Percentiles rank a stretch among this genome's conserved stretches.
These are phyloP conservation scores for Rhynchosporium secalis DNA, from an alignment of 2,329 filamentous ascomycete genomes.

Conservation along the genomic window DNA sequence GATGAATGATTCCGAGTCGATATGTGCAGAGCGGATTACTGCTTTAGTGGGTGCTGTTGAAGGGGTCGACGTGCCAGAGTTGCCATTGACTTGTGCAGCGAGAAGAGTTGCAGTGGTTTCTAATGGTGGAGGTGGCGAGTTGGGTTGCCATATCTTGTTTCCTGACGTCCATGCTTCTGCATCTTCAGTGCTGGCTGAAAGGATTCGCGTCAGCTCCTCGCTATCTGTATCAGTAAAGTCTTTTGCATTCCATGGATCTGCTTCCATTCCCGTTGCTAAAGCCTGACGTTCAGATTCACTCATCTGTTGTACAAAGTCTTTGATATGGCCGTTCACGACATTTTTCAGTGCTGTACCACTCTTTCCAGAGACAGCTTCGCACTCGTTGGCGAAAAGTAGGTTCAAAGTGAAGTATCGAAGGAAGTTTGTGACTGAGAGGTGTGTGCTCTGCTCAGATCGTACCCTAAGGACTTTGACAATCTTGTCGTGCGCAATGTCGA, in stretches of 20 bases:
- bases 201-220: constrained; percentile 60
- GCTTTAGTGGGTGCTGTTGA: constrained; percentile 48
- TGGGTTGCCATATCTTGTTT: constrained; percentile 57
- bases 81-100: constrained; percentile 43
- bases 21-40: constrained; percentile 69
- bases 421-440: constrained; percentile 68
- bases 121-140: constrained; percentile 27
- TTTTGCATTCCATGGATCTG: constrained; percentile 75
- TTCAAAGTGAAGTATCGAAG: constrained; percentile 82
- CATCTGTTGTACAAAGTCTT: constrained; percentile 72
- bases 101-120: constrained; percentile 15
- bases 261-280: constrained; percentile 75
- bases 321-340: constrained; percentile 79
- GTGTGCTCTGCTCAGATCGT: constrained; percentile 70
- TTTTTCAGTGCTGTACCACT: constrained; percentile 75
- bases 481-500: constrained; percentile 78
- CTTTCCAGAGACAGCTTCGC: constrained; percentile 78
- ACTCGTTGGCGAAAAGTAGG: constrained; percentile 80
- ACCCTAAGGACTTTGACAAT: constrained; percentile 76
- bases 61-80: constrained; percentile 32
- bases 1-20: constrained; percentile 84
- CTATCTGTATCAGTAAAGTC: constrained; percentile 69
- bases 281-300: constrained; percentile 72
- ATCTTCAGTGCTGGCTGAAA: constrained; percentile 71
- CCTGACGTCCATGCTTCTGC: constrained; percentile 59